A percentile compares a stretch with the other conserved stretches of the same genome.
Conservation (phyloP, 1,284 basidiomycete genomes). For the Farysia itapuensis region DNA sequence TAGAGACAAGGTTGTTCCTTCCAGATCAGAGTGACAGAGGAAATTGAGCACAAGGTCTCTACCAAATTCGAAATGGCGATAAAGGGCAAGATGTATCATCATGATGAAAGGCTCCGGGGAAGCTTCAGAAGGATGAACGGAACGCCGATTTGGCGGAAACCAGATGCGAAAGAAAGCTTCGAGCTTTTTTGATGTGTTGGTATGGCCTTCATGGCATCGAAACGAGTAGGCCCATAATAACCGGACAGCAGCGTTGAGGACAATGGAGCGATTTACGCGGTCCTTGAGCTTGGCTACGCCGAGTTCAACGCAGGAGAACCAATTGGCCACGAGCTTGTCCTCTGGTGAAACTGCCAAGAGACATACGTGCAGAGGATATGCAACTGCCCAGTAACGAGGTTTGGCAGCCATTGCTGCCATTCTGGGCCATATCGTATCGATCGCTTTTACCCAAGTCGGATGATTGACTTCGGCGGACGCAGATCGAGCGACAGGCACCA, state of each 20-base stretch:
- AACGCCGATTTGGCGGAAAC: constrained; percentile 73
- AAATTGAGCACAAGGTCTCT: constrained; percentile 71
- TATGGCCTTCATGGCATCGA: constrained; percentile 81
- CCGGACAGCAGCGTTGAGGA: constrained; percentile 80
- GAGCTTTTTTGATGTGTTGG: constrained; percentile 75
- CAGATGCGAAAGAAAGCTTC: constrained; percentile 76
- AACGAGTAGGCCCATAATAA: constrained; percentile 92
- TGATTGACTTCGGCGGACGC: constrained; percentile 96
- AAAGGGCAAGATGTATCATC: constrained; percentile 79
- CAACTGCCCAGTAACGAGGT: constrained; percentile 84
- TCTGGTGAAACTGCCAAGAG: constrained; percentile 84
- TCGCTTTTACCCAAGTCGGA: constrained; percentile 88
- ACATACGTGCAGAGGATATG: constrained; percentile 82
- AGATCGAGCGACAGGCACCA: constrained; percentile 86
- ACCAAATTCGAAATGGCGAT: constrained; percentile 83
- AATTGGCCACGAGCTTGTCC: constrained; percentile 79
- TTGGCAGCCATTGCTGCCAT: constrained; percentile 84
- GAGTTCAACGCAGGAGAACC: constrained; percentile 65
- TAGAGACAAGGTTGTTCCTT: constrained; percentile 46
- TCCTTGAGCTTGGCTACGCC: constrained; percentile 82
- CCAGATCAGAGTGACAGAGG: constrained; percentile 43
- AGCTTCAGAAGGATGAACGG: constrained; percentile 73
- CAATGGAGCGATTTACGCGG: constrained; percentile 70
- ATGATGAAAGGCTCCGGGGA: constrained; percentile 76
- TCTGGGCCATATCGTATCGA: constrained; percentile 80